Conservation (phyloP, 371 early-diverging fungal species). For the Mortierella sp. region DNA sequence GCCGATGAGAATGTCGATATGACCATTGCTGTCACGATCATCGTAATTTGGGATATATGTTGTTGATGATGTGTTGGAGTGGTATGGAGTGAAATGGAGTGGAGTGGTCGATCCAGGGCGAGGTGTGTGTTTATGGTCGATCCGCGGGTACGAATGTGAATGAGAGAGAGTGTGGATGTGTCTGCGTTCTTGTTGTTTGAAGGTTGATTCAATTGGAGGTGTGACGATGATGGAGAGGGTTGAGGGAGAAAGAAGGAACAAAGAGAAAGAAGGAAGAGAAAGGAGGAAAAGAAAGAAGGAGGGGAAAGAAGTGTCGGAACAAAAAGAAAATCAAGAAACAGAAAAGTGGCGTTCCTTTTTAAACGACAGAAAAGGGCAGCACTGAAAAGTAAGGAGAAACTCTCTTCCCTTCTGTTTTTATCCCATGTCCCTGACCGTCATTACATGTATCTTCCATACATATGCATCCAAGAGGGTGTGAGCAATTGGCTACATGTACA, state of each 20-base stretch:
- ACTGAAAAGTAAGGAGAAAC: not conserved
- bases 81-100: not conserved
- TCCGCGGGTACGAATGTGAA: not conserved
- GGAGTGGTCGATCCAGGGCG: no score
- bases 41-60: not conserved
- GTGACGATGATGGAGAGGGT: not conserved
- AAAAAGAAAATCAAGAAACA: not conserved
- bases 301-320: no score
- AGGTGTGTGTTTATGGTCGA: not conserved
- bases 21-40: conserved; percentile 38
- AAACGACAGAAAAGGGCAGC: not conserved
- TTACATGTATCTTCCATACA: not conserved
- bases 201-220: not conserved
- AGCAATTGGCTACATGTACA: not conserved
- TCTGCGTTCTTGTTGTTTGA: not conserved
- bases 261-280: not conserved
- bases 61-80: not conserved
- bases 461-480: not conserved
- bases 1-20: conserved; percentile 33
- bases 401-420: no score
- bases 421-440: no score
- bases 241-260: not conserved
- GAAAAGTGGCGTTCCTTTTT: not conserved
- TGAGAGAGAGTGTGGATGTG: not conserved
- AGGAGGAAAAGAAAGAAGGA: not conserved